These are phyloP conservation scores for Apiotrichum siamense DNA, from an alignment of 1,284 basidiomycete species.

Conservation along the genomic window DNA sequence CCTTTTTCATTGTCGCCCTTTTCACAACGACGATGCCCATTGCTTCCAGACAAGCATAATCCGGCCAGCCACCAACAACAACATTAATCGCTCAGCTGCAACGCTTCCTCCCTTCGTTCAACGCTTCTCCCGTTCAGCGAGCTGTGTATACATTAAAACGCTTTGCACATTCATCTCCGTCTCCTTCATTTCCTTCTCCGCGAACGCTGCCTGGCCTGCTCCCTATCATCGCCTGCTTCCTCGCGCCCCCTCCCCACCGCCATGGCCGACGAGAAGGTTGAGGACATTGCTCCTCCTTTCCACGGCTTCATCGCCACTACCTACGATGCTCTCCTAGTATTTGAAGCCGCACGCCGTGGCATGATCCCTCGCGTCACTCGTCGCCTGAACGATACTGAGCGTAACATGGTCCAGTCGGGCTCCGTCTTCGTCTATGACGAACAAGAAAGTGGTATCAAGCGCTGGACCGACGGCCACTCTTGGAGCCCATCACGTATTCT, in stretches of 20 bases:
- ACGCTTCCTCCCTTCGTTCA: too few relatives aligned
- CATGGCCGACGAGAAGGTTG: slow-evolving; percentile 19
- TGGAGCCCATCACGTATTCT: slow-evolving; percentile 67
- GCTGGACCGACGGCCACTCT: slow-evolving; percentile 95
- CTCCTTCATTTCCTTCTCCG: too few relatives aligned
- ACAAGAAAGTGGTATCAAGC: slow-evolving; percentile 93
- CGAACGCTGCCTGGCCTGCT: too few relatives aligned
- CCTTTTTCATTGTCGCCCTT: too few relatives aligned
- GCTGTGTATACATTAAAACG: too few relatives aligned
- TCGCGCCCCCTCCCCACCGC: background rate
- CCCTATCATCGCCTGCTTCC: background rate
- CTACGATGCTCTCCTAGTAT: slow-evolving; percentile 87
- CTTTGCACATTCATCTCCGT: too few relatives aligned
- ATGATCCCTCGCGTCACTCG: slow-evolving; percentile 91
- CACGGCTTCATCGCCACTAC: slow-evolving; percentile 91
- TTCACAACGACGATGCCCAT: too few relatives aligned
- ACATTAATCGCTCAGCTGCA: too few relatives aligned
- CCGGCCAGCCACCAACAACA: too few relatives aligned
- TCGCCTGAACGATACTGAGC: slow-evolving; percentile 84
- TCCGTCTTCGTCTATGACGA: slow-evolving; percentile 98
- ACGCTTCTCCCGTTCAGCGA: too few relatives aligned
- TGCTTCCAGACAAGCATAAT: too few relatives aligned
- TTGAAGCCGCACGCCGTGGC: slow-evolving; percentile 84
- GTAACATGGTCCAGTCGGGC: slow-evolving; percentile 86
- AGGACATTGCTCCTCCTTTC: slow-evolving; percentile 60